Percentiles rank a stretch among this genome's conserved stretches.
Conservation (phyloP, 2,329 filamentous ascomycete genomes). For the Cercospora beticola region DNA sequence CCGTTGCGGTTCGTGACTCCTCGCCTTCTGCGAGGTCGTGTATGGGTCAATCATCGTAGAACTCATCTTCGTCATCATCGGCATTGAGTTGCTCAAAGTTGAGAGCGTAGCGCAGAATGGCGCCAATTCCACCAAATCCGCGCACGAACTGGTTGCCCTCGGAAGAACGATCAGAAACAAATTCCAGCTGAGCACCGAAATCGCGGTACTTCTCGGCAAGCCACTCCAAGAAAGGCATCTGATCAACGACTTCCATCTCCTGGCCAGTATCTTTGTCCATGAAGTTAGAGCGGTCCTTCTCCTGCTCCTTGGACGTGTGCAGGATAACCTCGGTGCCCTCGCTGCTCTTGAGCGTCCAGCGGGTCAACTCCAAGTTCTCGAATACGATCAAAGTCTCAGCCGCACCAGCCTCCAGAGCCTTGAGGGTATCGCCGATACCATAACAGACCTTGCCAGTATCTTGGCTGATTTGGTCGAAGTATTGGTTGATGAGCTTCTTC, state of each 20-base stretch:
- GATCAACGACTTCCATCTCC: conserved; percentile 91
- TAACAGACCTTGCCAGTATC: conserved; percentile 97
- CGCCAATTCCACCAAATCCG: conserved; percentile 97
- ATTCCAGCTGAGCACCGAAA: conserved; percentile 92
- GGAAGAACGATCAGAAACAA: conserved; percentile 94
- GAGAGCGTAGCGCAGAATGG: conserved; percentile 97
- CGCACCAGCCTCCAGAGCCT: conserved; percentile 92
- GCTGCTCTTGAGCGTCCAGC: conserved; percentile 83
- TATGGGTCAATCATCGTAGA: conserved; percentile 92
- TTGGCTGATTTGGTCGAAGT: conserved; percentile 98
- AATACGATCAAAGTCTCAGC: conserved; percentile 94
- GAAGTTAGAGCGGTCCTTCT: conserved; percentile 77
- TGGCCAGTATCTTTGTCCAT: conserved; percentile 93
- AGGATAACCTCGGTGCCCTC: conserved; percentile 70
- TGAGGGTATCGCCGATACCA: conserved; percentile 94
- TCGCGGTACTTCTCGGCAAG: conserved; percentile 98
- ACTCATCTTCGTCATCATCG: conserved; percentile 72
- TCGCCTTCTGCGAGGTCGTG: conserved; percentile 65
- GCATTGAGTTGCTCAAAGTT: conserved; percentile 99
- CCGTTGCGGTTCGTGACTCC: conserved; percentile 65
- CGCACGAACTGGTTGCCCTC: conserved; percentile 99
- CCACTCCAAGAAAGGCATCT: conserved; percentile 97
- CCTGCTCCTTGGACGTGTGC: conserved; percentile 85
- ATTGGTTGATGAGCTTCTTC: conserved; percentile 98
- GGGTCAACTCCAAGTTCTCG: conserved; percentile 92